Evolutionary conservation across 306 rosid genomes (phyloP).

Genomic region (Casuarina equisetifolia): DNA sequence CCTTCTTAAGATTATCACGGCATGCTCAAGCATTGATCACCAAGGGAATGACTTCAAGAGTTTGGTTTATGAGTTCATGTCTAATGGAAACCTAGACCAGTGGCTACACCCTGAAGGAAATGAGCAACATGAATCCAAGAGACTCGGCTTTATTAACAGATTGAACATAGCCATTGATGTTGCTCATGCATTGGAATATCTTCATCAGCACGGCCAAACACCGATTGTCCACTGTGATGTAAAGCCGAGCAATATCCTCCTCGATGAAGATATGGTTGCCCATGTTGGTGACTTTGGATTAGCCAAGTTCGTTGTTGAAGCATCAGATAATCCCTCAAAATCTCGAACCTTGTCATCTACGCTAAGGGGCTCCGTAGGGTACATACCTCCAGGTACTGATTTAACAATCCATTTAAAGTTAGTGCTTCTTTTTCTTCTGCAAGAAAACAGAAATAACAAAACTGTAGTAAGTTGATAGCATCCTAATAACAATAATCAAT

Average conservation of each 20-base stretch:
- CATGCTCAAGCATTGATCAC: conserved; percentile 33
- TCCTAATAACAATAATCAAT: neutral
- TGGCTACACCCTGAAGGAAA: conserved; percentile 1
- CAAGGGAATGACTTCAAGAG: conserved; percentile 44
- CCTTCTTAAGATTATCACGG: conserved; percentile 35
- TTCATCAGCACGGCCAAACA: neutral
- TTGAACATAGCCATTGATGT: neutral
- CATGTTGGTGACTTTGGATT: conserved; percentile 33
- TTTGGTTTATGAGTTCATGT: conserved; percentile 24
- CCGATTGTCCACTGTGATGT: conserved; percentile 33
- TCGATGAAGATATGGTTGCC: conserved; percentile 32
- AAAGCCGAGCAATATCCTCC: conserved; percentile 42
- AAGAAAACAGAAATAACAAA: no score
- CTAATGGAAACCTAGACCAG: neutral
- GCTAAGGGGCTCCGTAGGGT: conserved; percentile 41
- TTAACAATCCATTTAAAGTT: neutral
- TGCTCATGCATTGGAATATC: conserved; percentile 4
- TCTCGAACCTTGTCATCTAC: conserved; percentile 4
- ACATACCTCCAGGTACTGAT: conserved; percentile 30
- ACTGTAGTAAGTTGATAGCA: neutral
- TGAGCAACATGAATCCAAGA: neutral
- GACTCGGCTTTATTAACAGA: neutral
- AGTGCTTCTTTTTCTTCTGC: neutral
- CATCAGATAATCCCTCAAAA: neutral
- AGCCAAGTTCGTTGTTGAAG: conserved; percentile 34